These are phyloP conservation scores for Fusarium drepaniforme DNA, from an alignment of 2,329 filamentous ascomycete species.

Conservation along the genomic window DNA sequence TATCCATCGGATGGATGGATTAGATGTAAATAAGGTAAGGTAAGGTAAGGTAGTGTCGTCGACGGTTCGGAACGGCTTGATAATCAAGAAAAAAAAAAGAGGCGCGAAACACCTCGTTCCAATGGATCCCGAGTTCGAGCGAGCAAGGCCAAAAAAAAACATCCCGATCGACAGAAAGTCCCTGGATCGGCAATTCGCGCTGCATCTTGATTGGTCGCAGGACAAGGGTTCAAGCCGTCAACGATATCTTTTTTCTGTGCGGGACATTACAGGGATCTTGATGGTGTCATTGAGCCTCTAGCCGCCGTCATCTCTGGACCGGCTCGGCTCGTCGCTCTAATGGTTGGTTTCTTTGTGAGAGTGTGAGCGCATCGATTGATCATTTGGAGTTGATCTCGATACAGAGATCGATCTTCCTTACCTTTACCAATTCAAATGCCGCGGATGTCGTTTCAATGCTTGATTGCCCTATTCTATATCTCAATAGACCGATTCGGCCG, in stretches of 20 bases:
- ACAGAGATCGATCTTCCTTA: background rate
- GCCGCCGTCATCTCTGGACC: constrained; percentile 12
- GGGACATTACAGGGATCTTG: constrained; percentile 28
- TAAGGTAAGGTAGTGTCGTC: background rate
- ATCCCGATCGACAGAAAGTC: constrained; percentile 24
- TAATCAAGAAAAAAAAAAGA: constrained; percentile 14
- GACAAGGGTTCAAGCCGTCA: constrained; percentile 30
- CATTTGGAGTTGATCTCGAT: background rate
- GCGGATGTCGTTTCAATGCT: background rate
- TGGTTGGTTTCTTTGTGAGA: background rate
- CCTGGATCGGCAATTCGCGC: constrained; percentile 18
- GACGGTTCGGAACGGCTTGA: background rate
- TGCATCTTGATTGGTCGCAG: constrained; percentile 25
- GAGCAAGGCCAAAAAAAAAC: background rate
- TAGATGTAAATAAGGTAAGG: background rate
- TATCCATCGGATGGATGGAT: background rate
- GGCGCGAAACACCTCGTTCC: background rate
- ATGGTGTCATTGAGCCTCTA: constrained; percentile 37
- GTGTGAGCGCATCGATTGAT: background rate
- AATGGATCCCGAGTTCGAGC: background rate
- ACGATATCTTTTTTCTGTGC: constrained; percentile 28
- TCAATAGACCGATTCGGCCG: background rate
- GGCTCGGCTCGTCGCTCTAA: constrained; percentile 5
- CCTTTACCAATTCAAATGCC: background rate
- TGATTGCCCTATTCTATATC: background rate